Base-by-base conservation (phyloP, 768 basidiomycete species). In the Serendipita vermifera region DNA sequence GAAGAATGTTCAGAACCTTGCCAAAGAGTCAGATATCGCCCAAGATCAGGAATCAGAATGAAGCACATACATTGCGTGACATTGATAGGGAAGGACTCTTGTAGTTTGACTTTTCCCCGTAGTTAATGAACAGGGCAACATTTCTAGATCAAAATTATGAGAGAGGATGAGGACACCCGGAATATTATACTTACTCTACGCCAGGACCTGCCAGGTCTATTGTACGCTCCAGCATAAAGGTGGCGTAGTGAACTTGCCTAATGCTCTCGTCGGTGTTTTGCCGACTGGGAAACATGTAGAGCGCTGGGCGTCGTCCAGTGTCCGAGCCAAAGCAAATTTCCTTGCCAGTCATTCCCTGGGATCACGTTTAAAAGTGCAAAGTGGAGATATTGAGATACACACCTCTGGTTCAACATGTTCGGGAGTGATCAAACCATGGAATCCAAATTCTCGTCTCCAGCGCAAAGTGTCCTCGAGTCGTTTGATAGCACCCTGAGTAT, bases 361-460 rank as follows among this genome's bases (percentile, higher is more conserved):
- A 36, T 7, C 35, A 20, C 38, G 54, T 24, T 26, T 17, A 9
- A 27, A 38, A 13, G 22, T 14, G 43, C 53, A 38, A 9, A 22
- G 32, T n/a, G 14, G 13, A 38, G 2, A 51, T 31, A 15, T 55
- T 38, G 14, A 33, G 48, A 15, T 20, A 60, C 74, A 31, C 55
- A 83, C 86, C 70, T 93, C 90, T 15, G 81, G 79, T 61, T 85
- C 83, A 60, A 94, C 79, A 59, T 77, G 70, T 0, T 76, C 73
- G 2, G 83, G 67, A 0, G 76, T 79, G 27, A 67, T 56, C 60
- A 83, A 78, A 13, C 24, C 32, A 60, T 87, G 80, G 15, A 90
- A 61, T 11, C 85, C 84, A 65, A 75, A 91, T 55, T 87, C 85
- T 32, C 88, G 75, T 51, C 89, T 72, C 90, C 90, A 92, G 59